A percentile compares a stretch with the other conserved stretches of the same genome.
These are phyloP conservation scores for Skeletonema costatum DNA, from an alignment of 108 stramenopile genomes.

Conservation along the genomic window DNA sequence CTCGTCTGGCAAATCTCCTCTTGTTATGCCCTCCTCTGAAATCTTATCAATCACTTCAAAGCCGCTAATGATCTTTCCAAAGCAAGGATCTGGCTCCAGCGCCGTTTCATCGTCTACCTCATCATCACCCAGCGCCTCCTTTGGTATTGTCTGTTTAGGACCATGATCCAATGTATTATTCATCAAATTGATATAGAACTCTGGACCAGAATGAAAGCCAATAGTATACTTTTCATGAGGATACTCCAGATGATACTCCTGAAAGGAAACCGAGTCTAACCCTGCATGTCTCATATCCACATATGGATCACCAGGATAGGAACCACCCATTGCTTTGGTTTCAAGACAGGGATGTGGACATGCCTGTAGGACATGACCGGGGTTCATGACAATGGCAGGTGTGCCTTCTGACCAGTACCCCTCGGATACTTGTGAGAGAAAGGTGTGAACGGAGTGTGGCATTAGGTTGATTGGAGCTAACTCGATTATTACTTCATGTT, in stretches of 20 bases:
- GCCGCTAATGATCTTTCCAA: conserved; percentile 84
- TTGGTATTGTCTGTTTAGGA: conserved; percentile 64
- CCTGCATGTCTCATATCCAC: conserved; percentile 46
- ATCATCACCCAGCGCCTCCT: not conserved
- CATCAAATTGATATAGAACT: conserved; percentile 84
- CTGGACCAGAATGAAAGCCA: conserved; percentile 86
- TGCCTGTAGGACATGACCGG: conserved; percentile 85
- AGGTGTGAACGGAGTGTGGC: conserved; percentile 57
- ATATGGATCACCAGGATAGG: conserved; percentile 45
- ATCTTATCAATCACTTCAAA: conserved; percentile 66
- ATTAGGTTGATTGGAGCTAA: conserved; percentile 43
- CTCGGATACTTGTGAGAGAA: conserved; percentile 50
- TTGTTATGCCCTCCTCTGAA: conserved; percentile 30
- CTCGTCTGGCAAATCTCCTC: conserved; percentile 26
- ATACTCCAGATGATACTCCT: conserved; percentile 78
- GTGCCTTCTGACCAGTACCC: conserved; percentile 68
- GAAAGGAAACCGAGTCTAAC: conserved; percentile 62
- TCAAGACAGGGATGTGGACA: conserved; percentile 77
- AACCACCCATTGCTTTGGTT: conserved; percentile 22
- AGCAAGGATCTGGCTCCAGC: conserved; percentile 91
- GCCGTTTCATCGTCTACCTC: conserved; percentile 34
- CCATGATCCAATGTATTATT: conserved; percentile 92
- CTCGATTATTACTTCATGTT: conserved; percentile 29
- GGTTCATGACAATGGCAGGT: conserved; percentile 74
- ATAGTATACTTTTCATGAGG: conserved; percentile 84